These are phyloP conservation scores for Hypoxylon perforatum DNA, from an alignment of 495 filamentous ascomycete genomes.

Conservation along the genomic window DNA sequence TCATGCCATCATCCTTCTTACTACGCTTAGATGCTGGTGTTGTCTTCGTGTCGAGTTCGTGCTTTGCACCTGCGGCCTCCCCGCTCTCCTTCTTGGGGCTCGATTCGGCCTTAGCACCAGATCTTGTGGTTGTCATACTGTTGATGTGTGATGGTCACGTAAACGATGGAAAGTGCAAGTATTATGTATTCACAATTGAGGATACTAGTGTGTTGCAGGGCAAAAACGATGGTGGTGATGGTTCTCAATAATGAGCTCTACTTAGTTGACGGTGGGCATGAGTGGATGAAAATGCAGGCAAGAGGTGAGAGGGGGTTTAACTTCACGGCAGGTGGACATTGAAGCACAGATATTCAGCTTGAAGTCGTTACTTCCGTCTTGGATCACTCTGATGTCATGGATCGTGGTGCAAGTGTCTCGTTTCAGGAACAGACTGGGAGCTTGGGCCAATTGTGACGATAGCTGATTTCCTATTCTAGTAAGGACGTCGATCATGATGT, in stretches of 20 bases:
- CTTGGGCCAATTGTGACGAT: constrained; percentile 34
- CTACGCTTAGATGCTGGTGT: constrained; percentile 35
- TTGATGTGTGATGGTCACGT: background rate
- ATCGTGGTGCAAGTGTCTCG: constrained; percentile 13
- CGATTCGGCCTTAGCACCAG: constrained; percentile 43
- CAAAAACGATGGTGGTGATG: too few relatives aligned
- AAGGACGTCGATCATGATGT: constrained; percentile 17
- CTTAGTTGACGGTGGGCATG: background rate
- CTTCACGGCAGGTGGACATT: background rate
- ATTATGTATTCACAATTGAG: background rate
- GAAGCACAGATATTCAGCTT: background rate
- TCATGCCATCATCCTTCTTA: constrained; percentile 37
- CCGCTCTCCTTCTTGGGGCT: constrained; percentile 22
- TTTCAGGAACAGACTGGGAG: constrained; percentile 22
- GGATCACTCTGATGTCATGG: constrained; percentile 37
- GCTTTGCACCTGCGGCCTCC: constrained; percentile 33
- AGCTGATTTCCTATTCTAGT: constrained; percentile 28
- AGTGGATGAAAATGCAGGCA: background rate
- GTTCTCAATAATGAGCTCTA: too few relatives aligned
- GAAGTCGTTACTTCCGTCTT: constrained; percentile 3
- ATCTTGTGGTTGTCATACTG: constrained; percentile 44
- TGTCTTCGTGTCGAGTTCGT: constrained; percentile 29
- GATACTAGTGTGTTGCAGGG: too few relatives aligned
- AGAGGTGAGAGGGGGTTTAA: background rate
- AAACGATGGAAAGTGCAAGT: background rate